These are phyloP conservation scores for Bocquillonia castaneifolia DNA, from an alignment of 441 rosid genomes.

Conservation along the genomic window DNA sequence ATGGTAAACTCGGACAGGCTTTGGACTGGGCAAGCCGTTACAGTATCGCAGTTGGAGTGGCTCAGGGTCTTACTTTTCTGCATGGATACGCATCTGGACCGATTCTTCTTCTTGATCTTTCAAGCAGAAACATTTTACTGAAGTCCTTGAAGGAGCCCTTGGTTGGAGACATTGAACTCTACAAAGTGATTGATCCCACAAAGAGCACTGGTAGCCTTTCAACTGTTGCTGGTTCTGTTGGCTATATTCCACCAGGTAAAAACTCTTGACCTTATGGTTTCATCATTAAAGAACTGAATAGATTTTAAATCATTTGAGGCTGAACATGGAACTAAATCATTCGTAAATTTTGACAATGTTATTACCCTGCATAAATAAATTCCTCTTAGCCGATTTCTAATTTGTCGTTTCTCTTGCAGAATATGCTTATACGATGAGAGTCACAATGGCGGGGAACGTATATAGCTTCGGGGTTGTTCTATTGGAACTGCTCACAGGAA, in stretches of 20 bases:
- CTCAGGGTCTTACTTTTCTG: slow-evolving; percentile 77
- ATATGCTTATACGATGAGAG: slow-evolving; percentile 92
- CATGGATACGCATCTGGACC: slow-evolving; percentile 63
- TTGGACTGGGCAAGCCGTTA: slow-evolving; percentile 84
- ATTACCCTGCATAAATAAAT: too few relatives aligned
- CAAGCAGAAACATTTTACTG: slow-evolving; percentile 64
- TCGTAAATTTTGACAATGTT: neutral
- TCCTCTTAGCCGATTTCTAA: too few relatives aligned
- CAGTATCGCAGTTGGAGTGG: slow-evolving; percentile 75
- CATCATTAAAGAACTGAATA: too few relatives aligned
- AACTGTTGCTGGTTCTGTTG: slow-evolving; percentile 75
- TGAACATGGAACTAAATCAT: neutral
- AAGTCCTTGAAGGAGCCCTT: slow-evolving; percentile 71
- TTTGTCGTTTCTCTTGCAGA: slow-evolving; percentile 58
- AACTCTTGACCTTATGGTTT: neutral
- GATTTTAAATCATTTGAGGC: neutral
- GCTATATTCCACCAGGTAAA: slow-evolving; percentile 82
- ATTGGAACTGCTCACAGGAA: slow-evolving; percentile 78
- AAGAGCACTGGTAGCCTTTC: slow-evolving; percentile 82
- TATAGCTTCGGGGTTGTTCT: slow-evolving; percentile 77
- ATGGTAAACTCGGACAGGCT: slow-evolving; percentile 36
- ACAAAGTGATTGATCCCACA: slow-evolving; percentile 72
- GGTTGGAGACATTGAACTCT: slow-evolving; percentile 80
- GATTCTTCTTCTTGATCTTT: slow-evolving; percentile 70
- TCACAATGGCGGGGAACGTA: slow-evolving; percentile 74